Conservation (phyloP, 139 green algal species). For the Bryopsis sp. region DNA sequence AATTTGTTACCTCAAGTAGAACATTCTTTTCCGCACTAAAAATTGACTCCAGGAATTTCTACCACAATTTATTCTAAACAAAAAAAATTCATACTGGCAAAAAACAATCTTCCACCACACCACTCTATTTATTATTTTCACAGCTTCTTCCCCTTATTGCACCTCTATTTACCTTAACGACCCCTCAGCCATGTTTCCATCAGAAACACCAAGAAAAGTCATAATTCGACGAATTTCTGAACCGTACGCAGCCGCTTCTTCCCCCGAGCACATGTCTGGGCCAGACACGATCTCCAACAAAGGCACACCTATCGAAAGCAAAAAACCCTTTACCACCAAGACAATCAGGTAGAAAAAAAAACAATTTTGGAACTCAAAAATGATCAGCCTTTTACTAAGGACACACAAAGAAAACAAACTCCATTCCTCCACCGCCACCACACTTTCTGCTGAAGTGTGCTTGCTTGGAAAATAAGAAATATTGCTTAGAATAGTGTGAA, state of each 20-base stretch:
- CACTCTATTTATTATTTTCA: no score
- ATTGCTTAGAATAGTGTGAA: no score
- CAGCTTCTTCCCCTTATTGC: no score
- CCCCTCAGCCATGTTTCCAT: conserved; percentile 86
- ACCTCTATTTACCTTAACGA: conserved; percentile 88
- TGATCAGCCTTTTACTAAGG: background rate
- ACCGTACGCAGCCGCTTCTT: conserved; percentile 84
- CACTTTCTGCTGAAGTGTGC: no score
- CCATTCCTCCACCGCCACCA: no score
- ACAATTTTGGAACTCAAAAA: background rate
- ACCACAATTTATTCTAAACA: no score
- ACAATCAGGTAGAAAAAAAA: background rate
- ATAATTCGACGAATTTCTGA: conserved; percentile 84
- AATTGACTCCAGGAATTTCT: no score
- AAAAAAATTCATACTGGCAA: no score
- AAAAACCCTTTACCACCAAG: background rate
- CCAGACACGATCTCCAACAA: conserved; percentile 94
- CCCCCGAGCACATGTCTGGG: conserved; percentile 82
- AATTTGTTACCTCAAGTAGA: no score
- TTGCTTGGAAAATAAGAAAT: no score
- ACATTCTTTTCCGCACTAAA: no score
- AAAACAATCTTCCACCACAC: no score
- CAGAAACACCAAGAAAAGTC: conserved; percentile 69
- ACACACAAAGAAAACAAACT: background rate
- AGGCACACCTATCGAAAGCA: conserved; percentile 49